Base-by-base conservation (phyloP, 768 basidiomycete genomes). In the Fomitopsis serialis region DNA sequence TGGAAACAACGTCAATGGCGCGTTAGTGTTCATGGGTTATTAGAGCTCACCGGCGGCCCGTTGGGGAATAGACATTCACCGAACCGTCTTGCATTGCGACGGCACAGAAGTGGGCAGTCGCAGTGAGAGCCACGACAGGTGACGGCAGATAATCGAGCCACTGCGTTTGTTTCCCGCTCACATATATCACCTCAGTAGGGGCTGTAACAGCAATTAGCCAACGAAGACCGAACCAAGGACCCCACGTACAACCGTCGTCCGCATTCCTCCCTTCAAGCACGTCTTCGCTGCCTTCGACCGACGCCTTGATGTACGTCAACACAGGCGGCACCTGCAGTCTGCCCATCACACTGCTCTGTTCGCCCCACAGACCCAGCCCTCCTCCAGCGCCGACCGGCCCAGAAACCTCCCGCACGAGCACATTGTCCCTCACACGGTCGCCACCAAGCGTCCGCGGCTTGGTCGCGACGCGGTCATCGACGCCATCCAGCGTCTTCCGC, bases 81-180 rank as follows among this genome's bases (percentile, higher is more conserved):
- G 77, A 78, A 0, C 89, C 91, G 66, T 97, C 93, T 57, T 85
- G 78, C 71, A 81, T 78, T 0, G 83, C 89, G 3, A 81, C 89
- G 7, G 90, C 94, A 60, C 85, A 85, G 64, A 90, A 92, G 2
- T 61, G 63, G 12, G 67, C 63, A 0, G 91, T 86, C 0, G 84
- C 84, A 4, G 83, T 82, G 45, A 90, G 63, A 1, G 76, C 72
- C 15, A 95, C 66, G n/a, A 81, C 82, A 23, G 87, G 84, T 2
- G 79, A 81, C 1, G 89, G 82, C 8, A 96, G 62, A 69, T 89
- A 98, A 68, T 98, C 95, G 42, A 95, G 68, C 93, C 95, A 98
- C 50, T 88, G 82, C 11, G 83, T 87, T 54, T 85, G 80, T 70
- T 83, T 84, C 32, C 79, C 77, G 61, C 73, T 79, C 50, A 80